Evolutionary conservation across 371 early-diverging fungal genomes (phyloP), one percentile per base, ranked within the genome.

Genomic region (Mucor indicus): DNA sequence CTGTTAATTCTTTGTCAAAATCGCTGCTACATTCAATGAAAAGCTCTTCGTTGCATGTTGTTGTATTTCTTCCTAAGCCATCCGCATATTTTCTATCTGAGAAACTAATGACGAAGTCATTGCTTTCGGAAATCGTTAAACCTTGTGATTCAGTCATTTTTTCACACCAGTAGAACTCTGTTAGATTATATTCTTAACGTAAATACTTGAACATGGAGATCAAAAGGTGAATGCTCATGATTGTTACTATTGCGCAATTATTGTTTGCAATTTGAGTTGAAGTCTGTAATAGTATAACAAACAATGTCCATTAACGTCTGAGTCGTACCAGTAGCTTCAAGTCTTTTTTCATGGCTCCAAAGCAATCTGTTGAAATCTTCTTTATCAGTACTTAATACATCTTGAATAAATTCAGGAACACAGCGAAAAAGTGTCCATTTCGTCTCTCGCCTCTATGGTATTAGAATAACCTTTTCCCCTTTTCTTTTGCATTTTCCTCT

Each of bases 331-430:
- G 12, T 39, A 6, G 8, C 19, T 23, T 39, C 24, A 10, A 21
- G 19, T 3, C 27, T 15, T 25, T 12, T 31, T 43, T 17, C 4
- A 43, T 12, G n/a, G 19, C 17, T 60, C 66, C 69, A 72, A 2
- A 62, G 63, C 1, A 67, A n/a, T n/a, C n/a, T n/a, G n/a, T n/a
- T n/a, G n/a, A n/a, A n/a, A n/a, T n/a, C n/a, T n/a, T n/a, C n/a
- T n/a, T n/a, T n/a, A n/a, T n/a, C n/a, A n/a, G n/a, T n/a, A n/a
- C n/a, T n/a, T n/a, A n/a, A n/a, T n/a, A n/a, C n/a, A n/a, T n/a
- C n/a, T n/a, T n/a, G n/a, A n/a, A n/a, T n/a, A n/a, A n/a, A n/a
- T n/a, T n/a, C n/a, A n/a, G n/a, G n/a, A n/a, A n/a, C n/a, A n/a
- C n/a, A n/a, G n/a, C n/a, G n/a, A n/a, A n/a, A n/a, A n/a, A n/a